Evolutionary conservation across 1,284 basidiomycete genomes (phyloP).

Genomic region (Entoloma clypeatum): DNA sequence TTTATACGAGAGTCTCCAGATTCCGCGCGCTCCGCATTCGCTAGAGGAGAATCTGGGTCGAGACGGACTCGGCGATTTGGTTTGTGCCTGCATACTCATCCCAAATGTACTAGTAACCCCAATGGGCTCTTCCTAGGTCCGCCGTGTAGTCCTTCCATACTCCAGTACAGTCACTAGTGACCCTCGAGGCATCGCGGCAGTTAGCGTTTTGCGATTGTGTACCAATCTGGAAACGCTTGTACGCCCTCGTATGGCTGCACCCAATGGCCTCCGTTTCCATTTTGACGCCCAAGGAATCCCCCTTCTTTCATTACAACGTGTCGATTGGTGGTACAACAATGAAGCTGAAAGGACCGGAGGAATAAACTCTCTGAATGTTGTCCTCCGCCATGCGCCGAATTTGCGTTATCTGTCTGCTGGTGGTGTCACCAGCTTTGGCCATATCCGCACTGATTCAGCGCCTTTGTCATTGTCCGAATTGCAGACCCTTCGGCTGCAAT

Average conservation of each 20-base stretch:
- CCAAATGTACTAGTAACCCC: background rate
- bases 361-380: constrained; percentile 55
- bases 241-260: constrained; percentile 36
- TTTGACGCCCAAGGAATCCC: constrained; percentile 45
- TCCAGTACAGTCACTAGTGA: constrained; percentile 41
- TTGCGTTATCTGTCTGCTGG: constrained; percentile 56
- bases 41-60: constrained; percentile 29
- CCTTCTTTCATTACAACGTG: constrained; percentile 50
- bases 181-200: constrained; percentile 29
- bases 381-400: constrained; percentile 50
- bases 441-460: constrained; percentile 22
- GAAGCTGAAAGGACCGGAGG: constrained; percentile 61
- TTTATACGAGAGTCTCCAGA: constrained; percentile 52
- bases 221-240: constrained; percentile 52
- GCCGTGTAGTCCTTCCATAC: constrained; percentile 57
- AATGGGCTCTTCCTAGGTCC: constrained; percentile 35
- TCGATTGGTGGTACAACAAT: constrained; percentile 65
- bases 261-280: constrained; percentile 44
- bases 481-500: constrained; percentile 49
- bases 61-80: constrained; percentile 31
- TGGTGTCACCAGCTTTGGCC: constrained; percentile 38
- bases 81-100: constrained; percentile 23
- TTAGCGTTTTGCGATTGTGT: constrained; percentile 46
- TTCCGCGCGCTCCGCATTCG: constrained; percentile 30
- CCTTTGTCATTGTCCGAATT: constrained; percentile 40